Evolutionary conservation across 805 yeast species (phyloP).

Genomic region (Candida cerambycidarum): DNA sequence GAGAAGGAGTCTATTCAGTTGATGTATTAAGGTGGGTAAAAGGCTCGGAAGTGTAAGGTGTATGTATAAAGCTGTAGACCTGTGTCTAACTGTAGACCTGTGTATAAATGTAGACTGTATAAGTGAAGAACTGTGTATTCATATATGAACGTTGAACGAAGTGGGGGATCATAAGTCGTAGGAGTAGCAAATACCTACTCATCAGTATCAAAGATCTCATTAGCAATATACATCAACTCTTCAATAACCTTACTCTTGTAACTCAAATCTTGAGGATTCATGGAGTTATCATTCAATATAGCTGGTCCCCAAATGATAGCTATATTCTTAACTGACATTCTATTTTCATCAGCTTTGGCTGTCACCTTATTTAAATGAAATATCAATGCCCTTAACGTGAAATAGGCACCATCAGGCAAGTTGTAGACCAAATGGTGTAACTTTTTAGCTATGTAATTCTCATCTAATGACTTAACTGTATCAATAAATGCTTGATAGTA

Average conservation of each 20-base stretch:
- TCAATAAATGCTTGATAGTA: conserved; percentile 62
- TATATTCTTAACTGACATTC: conserved; percentile 80
- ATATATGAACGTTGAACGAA: no score
- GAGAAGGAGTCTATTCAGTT: conserved; percentile 10
- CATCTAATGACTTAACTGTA: conserved; percentile 56
- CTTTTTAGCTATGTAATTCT: conserved; percentile 58
- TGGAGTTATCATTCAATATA: conserved; percentile 63
- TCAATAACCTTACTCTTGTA: conserved; percentile 78
- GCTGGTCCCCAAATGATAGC: conserved; percentile 97
- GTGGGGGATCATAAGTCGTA: no score
- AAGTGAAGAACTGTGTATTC: no score
- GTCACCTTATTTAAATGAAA: conserved; percentile 83
- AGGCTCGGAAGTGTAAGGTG: no score
- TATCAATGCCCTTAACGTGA: conserved; percentile 79
- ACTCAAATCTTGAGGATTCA: conserved; percentile 70
- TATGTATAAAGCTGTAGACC: no score
- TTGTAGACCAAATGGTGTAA: conserved; percentile 86
- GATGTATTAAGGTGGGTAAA: conserved; percentile 23
- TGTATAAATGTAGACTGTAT: no score
- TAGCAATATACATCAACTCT: conserved; percentile 79
- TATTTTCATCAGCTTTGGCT: conserved; percentile 57
- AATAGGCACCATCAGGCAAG: conserved; percentile 92
- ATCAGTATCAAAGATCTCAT: conserved; percentile 61
- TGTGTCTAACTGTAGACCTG: no score
- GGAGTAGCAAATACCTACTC: conserved; percentile 18